Base-by-base conservation (phyloP, 768 basidiomycete species). In the Lactifluus hygrophoroides region DNA sequence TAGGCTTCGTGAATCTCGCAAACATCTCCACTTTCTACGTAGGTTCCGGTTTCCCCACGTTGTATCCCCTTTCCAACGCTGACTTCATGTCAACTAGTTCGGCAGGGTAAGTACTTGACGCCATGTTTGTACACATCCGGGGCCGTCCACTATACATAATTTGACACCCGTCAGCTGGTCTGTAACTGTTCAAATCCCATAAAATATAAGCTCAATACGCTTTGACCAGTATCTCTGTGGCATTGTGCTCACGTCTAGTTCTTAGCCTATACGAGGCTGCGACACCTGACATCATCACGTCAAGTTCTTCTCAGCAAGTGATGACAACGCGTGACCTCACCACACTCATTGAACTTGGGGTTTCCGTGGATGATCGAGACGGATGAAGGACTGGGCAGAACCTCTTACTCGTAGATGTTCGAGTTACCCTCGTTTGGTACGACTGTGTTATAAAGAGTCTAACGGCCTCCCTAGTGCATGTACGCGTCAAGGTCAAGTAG, bases 221-320 rank as follows among this genome's bases (percentile, higher is more conserved):
- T n/a, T n/a, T n/a, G 27, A 47, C 11, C 42, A 80, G 80, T 61
- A 70, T 80, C 13, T 78, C 80, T 3, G 72, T 80, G 10, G 76
- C 74, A 1, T 73, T 80, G 74, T 75, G 81, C 70, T 80, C 78
- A 11, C 79, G 79, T 10, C 73, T 83, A 1, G 78, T 81, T 73
- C 74, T 82, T 40, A 81, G 82, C 66, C 72, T 82, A 5, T 76
- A 81, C 62, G 67, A 73, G 67, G 73, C 67, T 21, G 75, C 74
- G 9, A 57, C 42, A 23, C 51, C 53, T 10, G 48, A 40, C 10
- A 5, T 11, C 10, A 14, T 27, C 1, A n/a, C n/a, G 13, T 44
- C 51, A 6, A 16, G 3, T 10, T 40, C 40, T 30, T 52, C 34
- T 54, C 2, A 2, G 9, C 35, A 57, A 7, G 52, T 48, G 54